These are phyloP conservation scores for Lagenidium giganteum DNA, from an alignment of 352 stramenopile species.

Conservation along the genomic window DNA sequence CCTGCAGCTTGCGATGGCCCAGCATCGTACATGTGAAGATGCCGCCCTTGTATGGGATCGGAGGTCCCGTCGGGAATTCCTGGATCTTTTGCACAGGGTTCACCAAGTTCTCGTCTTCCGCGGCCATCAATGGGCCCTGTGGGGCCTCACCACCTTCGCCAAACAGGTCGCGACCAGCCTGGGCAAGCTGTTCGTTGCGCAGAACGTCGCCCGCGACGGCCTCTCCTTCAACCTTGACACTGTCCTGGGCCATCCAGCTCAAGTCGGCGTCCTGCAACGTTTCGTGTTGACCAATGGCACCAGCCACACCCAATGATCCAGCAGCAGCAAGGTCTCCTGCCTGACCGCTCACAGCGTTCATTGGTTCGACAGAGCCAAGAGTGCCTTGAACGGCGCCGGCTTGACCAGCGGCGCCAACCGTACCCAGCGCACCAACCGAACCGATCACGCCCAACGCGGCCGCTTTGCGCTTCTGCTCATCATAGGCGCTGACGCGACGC, in stretches of 20 bases:
- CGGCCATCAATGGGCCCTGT: slow-evolving; percentile 75
- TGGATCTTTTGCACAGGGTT: slow-evolving; percentile 86
- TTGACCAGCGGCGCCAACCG: slow-evolving; percentile 39
- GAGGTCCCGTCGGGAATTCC: slow-evolving; percentile 85
- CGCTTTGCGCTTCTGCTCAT: slow-evolving; percentile 43
- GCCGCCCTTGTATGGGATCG: slow-evolving; percentile 88
- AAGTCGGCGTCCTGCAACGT: slow-evolving; percentile 79
- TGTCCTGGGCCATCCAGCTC: slow-evolving; percentile 82
- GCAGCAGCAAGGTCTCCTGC: slow-evolving; percentile 71
- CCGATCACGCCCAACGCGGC: slow-evolving; percentile 42
- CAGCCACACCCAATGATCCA: slow-evolving; percentile 68
- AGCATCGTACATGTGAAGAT: slow-evolving; percentile 88
- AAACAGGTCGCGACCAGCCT: slow-evolving; percentile 82
- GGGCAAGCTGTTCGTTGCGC: slow-evolving; percentile 75
- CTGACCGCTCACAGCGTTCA: slow-evolving; percentile 58
- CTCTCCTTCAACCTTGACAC: slow-evolving; percentile 72
- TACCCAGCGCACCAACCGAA: slow-evolving; percentile 48
- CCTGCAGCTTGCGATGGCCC: slow-evolving; percentile 83
- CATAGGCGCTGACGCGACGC: slow-evolving; percentile 57
- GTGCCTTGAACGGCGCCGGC: slow-evolving; percentile 48
- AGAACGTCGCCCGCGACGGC: slow-evolving; percentile 66
- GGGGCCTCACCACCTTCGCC: slow-evolving; percentile 75
- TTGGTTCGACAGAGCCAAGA: slow-evolving; percentile 64
- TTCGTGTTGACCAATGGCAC: slow-evolving; percentile 71
- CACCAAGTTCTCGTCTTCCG: slow-evolving; percentile 82